Conservation (phyloP, 1,284 basidiomycete species). For the Leccinum ponderosum region DNA sequence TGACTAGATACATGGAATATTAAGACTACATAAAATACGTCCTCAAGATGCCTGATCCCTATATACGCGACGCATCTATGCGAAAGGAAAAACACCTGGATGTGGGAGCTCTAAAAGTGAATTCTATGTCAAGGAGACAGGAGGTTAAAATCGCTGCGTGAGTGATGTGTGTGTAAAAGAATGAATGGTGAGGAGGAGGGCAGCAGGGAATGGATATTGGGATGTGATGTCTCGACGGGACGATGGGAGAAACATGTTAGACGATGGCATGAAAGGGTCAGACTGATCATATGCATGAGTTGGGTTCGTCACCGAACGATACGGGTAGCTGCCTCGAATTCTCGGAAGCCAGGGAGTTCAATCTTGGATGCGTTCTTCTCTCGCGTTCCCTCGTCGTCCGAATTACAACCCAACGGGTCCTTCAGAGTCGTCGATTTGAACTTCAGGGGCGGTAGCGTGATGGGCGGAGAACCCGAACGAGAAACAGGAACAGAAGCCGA, state of each 20-base stretch:
- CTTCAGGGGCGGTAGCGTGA: slow-evolving; percentile 67
- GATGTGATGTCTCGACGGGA: slow-evolving; percentile 19
- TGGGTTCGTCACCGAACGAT: slow-evolving; percentile 18
- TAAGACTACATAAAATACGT: slow-evolving; percentile 39
- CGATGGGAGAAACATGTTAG: slow-evolving; percentile 10
- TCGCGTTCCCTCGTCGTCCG: slow-evolving; percentile 26
- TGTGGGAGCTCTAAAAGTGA: slow-evolving; percentile 19
- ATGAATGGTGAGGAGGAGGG: slow-evolving; percentile 8
- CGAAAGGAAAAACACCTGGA: slow-evolving; percentile 13
- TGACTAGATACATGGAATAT: slow-evolving; percentile 34
- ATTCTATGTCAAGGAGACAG: slow-evolving; percentile 23
- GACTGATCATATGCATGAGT: background rate
- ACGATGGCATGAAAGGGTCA: slow-evolving; percentile 3
- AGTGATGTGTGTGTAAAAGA: slow-evolving; percentile 1
- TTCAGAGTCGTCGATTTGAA: slow-evolving; percentile 35
- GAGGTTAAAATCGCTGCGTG: slow-evolving; percentile 11
- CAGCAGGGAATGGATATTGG: slow-evolving; percentile 14
- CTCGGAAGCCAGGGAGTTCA: slow-evolving; percentile 36
- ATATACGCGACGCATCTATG: slow-evolving; percentile 35
- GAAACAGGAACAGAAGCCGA: slow-evolving; percentile 50
- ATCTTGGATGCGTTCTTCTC: slow-evolving; percentile 24
- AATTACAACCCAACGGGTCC: slow-evolving; percentile 12
- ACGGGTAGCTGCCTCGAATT: slow-evolving; percentile 36
- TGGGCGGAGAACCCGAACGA: slow-evolving; percentile 64
- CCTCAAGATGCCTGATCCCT: slow-evolving; percentile 39